Conservation (phyloP, 2,329 filamentous ascomycete genomes). For the Colletotrichum kahawae region DNA sequence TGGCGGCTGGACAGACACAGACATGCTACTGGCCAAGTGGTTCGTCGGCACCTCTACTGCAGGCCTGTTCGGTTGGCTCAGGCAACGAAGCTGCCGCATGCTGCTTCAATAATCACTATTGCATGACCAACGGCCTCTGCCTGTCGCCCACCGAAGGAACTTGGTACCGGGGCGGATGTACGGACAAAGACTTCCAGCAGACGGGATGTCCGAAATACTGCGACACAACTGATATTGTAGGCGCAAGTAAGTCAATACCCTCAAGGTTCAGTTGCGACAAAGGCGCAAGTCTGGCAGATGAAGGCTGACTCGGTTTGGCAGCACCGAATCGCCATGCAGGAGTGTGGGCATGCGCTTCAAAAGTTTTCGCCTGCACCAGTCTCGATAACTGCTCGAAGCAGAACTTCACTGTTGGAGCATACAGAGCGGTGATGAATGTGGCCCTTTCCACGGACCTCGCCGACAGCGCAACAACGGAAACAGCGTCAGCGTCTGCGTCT, state of each 20-base stretch:
- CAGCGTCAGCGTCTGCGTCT: not conserved
- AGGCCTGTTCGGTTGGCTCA: not conserved
- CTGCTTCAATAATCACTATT: slow-evolving; percentile 13
- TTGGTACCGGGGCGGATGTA: slow-evolving; percentile 17
- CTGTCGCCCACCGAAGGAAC: slow-evolving; percentile 8
- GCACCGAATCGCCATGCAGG: not conserved
- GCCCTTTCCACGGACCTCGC: not conserved
- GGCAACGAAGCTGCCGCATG: slow-evolving; percentile 10
- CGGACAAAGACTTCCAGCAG: not conserved
- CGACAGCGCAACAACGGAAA: not conserved
- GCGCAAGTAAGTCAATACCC: not conserved
- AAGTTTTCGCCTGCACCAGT: not conserved
- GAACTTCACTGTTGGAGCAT: not conserved
- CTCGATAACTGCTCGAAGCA: slow-evolving; percentile 1
- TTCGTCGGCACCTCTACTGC: not conserved
- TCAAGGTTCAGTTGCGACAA: not conserved
- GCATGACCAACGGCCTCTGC: slow-evolving; percentile 20
- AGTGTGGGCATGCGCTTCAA: not conserved
- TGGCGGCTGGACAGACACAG: slow-evolving; percentile 2
- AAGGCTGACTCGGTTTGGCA: not conserved
- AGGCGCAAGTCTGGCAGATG: not conserved
- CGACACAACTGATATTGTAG: not conserved
- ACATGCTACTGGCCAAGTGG: slow-evolving; percentile 10
- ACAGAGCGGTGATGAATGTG: slow-evolving; percentile 4
- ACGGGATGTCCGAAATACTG: slow-evolving; percentile 11